A percentile compares a stretch with the other conserved stretches of the same genome.
Evolutionary conservation across 495 filamentous ascomycete genomes (phyloP).

Genomic region (Neurospora sp.): DNA sequence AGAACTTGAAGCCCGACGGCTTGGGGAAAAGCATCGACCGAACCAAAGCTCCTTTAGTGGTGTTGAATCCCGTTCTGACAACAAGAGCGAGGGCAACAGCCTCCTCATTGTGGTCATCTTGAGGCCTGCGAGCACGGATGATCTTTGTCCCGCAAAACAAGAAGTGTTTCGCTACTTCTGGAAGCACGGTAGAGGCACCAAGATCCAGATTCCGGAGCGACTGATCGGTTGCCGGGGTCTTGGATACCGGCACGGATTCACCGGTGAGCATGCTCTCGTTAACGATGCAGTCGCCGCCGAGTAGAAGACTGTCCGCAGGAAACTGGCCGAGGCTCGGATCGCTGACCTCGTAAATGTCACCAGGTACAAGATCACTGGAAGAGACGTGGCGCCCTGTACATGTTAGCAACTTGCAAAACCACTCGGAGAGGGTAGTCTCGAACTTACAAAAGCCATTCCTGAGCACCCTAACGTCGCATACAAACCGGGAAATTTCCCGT

Average conservation of each 20-base stretch:
- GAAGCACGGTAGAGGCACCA: conserved; percentile 63
- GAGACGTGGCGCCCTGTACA: conserved; percentile 67
- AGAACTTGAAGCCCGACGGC: conserved; percentile 96
- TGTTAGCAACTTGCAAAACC: conserved; percentile 14
- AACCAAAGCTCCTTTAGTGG: conserved; percentile 91
- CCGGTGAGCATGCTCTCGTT: conserved; percentile 99
- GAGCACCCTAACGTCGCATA: conserved; percentile 87
- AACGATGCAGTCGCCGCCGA: conserved; percentile 94
- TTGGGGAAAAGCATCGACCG: conserved; percentile 99
- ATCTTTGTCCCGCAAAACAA: conserved; percentile 94
- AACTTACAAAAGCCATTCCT: conserved; percentile 86
- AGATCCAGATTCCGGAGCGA: conserved; percentile 65
- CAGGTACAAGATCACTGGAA: conserved; percentile 84
- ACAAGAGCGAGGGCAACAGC: conserved; percentile 88
- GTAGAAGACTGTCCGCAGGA: conserved; percentile 83
- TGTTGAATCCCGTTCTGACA: conserved; percentile 89
- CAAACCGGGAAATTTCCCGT: conserved; percentile 85
- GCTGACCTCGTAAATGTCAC: conserved; percentile 94
- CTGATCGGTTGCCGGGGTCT: conserved; percentile 76
- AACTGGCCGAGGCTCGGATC: conserved; percentile 91
- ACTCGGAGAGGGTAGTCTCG: neutral
- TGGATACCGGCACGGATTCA: conserved; percentile 95
- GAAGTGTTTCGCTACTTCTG: conserved; percentile 75
- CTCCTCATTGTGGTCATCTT: conserved; percentile 73
- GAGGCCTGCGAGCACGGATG: conserved; percentile 78